phyloP scores from a whole-genome alignment of 2,329 filamentous ascomycete species.

The Blastomyces emzantsi region DNA sequence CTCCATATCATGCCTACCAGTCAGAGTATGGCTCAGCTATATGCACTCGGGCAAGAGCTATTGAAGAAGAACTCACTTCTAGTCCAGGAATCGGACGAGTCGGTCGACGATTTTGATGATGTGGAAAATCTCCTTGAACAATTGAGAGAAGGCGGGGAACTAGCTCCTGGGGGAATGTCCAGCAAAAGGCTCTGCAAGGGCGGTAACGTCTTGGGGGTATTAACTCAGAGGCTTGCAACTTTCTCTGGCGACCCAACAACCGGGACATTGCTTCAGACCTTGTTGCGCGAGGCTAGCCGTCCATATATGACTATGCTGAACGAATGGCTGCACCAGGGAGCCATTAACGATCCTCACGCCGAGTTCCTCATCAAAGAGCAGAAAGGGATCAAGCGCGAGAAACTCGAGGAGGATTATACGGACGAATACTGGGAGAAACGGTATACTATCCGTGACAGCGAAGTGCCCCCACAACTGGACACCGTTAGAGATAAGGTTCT shows the following conservation, averaged over 20 bases:
- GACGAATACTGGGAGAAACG: constrained; percentile 99
- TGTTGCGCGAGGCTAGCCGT: constrained; percentile 78
- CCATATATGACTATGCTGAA: constrained; percentile 99
- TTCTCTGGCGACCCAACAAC: constrained; percentile 93
- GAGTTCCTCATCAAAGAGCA: constrained; percentile 96
- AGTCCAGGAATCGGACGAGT: constrained; percentile 60
- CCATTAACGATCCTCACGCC: constrained; percentile 84
- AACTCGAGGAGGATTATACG: constrained; percentile 90
- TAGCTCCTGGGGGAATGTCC: constrained; percentile 67
- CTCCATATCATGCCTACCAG: constrained; percentile 82
- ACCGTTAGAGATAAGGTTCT: constrained; percentile 89
- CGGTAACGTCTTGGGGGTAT: constrained; percentile 81
- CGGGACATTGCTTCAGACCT: constrained; percentile 65
- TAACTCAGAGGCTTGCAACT: constrained; percentile 73
- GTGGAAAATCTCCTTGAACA: constrained; percentile 91
- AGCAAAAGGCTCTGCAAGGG: constrained; percentile 93
- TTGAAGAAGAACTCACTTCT: constrained; percentile 79
- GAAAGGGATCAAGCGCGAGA: constrained; percentile 84
- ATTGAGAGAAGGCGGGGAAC: constrained; percentile 73
- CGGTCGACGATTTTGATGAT: constrained; percentile 67
- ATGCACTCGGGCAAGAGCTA: constrained; percentile 77
- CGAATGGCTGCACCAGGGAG: constrained; percentile 94
- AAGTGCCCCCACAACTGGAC: constrained; percentile 86
- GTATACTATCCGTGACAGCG: constrained; percentile 86
- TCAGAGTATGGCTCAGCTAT: constrained; percentile 86